Evolutionary conservation across 108 stramenopile species (phyloP).

Genomic region (Nitzschia putrida): DNA sequence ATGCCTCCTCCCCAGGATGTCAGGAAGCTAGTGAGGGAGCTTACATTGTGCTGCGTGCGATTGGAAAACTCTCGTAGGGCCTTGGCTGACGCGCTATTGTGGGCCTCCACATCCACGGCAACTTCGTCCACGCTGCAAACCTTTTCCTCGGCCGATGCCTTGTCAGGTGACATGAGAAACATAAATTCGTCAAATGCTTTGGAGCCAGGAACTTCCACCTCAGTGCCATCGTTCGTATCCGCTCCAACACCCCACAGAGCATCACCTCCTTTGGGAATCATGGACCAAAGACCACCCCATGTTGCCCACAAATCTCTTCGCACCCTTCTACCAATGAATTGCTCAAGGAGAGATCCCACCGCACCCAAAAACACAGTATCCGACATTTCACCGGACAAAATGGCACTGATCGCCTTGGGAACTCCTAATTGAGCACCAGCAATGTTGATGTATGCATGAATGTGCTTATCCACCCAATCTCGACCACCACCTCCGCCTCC

Average conservation of each 20-base stretch:
- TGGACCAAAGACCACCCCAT: slow-evolving; percentile 76
- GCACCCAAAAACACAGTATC: slow-evolving; percentile 74
- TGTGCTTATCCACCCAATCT: slow-evolving; percentile 77
- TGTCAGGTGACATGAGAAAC: slow-evolving; percentile 12
- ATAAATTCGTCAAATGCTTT: slow-evolving; percentile 18
- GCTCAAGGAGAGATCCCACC: slow-evolving; percentile 65
- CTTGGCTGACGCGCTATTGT: slow-evolving; percentile 4
- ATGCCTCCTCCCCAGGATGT: slow-evolving; percentile 64
- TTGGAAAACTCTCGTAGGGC: slow-evolving; percentile 22
- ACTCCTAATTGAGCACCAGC: slow-evolving; percentile 90
- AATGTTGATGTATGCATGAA: slow-evolving; percentile 82
- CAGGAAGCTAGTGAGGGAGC: slow-evolving; percentile 52
- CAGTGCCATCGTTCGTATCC: slow-evolving; percentile 29
- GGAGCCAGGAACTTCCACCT: background rate
- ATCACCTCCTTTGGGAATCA: slow-evolving; percentile 89
- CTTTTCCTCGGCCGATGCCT: background rate
- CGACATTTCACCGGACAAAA: slow-evolving; percentile 86
- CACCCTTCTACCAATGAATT: slow-evolving; percentile 62
- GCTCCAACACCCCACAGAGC: slow-evolving; percentile 73
- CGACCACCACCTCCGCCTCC: slow-evolving; percentile 80
- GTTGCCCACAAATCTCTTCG: slow-evolving; percentile 69
- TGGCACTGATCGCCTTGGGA: slow-evolving; percentile 72
- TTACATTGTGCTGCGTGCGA: slow-evolving; percentile 12
- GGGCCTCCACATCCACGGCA: background rate
- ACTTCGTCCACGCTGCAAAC: background rate